phyloP scores from a whole-genome alignment of 1,284 basidiomycete genomes.

The Termitomyces sp. region DNA sequence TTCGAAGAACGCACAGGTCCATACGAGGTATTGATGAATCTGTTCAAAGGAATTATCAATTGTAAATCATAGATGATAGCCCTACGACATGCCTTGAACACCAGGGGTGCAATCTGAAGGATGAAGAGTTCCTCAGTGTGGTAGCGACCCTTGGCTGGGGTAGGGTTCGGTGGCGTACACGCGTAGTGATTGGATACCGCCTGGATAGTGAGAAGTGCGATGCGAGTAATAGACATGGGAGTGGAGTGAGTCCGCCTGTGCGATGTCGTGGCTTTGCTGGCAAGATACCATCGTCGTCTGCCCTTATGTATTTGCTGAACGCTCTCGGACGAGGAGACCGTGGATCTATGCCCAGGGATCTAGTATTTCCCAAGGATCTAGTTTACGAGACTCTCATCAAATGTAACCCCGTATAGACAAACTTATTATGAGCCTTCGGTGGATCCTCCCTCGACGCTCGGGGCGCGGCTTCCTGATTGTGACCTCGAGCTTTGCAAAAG shows the following conservation, averaged over 20 bases:
- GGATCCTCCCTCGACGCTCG: slow-evolving; percentile 11
- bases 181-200: slow-evolving; percentile 49
- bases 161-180: slow-evolving; percentile 56
- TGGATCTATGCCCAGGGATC: slow-evolving; percentile 10
- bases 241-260: background rate
- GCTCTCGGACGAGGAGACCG: slow-evolving; percentile 8
- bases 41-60: slow-evolving; percentile 18
- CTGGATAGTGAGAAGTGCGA: slow-evolving; percentile 42
- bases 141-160: slow-evolving; percentile 45
- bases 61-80: background rate
- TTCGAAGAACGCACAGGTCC: slow-evolving; percentile 46
- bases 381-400: slow-evolving; percentile 7
- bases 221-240: slow-evolving; percentile 43
- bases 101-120: slow-evolving; percentile 50
- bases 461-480: slow-evolving; percentile 4
- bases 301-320: slow-evolving; percentile 8
- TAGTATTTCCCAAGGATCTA: slow-evolving; percentile 7
- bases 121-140: slow-evolving; percentile 49
- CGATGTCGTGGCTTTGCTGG: background rate
- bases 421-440: slow-evolving; percentile 8
- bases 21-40: slow-evolving; percentile 48
- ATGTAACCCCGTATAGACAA: slow-evolving; percentile 6
- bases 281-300: background rate
- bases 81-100: slow-evolving; percentile 43
- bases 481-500: background rate